Evolutionary conservation across 2,329 filamentous ascomycete genomes (phyloP).

Genomic region (Sporothrix inflata): DNA sequence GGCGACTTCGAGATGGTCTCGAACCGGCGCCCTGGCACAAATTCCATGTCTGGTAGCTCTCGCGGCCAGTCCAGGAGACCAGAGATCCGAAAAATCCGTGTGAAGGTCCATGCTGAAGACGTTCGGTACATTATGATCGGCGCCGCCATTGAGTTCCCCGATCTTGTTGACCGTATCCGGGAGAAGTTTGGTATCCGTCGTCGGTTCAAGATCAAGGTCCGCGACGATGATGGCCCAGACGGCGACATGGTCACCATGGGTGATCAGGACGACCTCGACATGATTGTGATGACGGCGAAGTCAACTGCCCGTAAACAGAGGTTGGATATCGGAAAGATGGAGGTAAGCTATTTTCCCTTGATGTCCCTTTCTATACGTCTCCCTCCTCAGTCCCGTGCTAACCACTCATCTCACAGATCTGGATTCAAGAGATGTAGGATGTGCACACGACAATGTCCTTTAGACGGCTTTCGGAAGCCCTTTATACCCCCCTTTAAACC

Average conservation of each 20-base stretch:
- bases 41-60: constrained; percentile 53
- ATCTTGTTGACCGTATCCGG: constrained; percentile 77
- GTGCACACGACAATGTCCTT: constrained; percentile 11
- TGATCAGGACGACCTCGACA: constrained; percentile 93
- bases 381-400: constrained; percentile 29
- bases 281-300: constrained; percentile 74
- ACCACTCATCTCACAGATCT: constrained; percentile 39
- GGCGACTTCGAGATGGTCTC: constrained; percentile 80
- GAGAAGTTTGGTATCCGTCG: constrained; percentile 82
- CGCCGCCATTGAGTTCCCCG: constrained; percentile 70
- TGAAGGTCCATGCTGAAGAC: constrained; percentile 91
- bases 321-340: constrained; percentile 87
- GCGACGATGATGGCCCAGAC: constrained; percentile 73
- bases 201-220: constrained; percentile 86
- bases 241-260: constrained; percentile 95
- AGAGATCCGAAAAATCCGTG: constrained; percentile 76
- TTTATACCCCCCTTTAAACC: constrained; percentile 15
- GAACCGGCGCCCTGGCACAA: constrained; percentile 50
- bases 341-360: constrained; percentile 64
- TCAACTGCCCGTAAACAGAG: constrained; percentile 71
- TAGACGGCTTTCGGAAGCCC: not conserved
- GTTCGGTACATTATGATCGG: constrained; percentile 90
- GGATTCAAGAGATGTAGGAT: constrained; percentile 42
- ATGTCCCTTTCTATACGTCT: not conserved
- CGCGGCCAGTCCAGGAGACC: constrained; percentile 62